Base-by-base conservation (phyloP, 1,284 basidiomycete species). In the Volvariella volvacea region DNA sequence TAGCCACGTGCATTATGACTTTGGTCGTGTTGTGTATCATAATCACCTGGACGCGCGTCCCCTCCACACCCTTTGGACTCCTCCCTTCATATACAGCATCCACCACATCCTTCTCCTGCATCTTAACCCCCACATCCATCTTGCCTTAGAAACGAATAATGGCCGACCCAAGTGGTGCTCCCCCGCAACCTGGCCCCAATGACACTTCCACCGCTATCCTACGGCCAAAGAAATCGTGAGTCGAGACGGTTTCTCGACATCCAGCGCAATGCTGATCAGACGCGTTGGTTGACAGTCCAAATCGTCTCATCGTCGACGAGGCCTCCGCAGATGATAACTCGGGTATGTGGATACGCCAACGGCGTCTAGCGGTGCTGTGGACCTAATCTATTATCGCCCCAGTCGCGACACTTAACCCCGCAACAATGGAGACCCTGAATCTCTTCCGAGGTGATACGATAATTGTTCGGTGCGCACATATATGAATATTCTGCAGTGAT, bases 391-490 rank as follows among this genome's bases (percentile, higher is more conserved):
- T 1, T 19, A 37, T 16, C 30, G 15, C 21, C 30, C 10, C 63
- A 82, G 94, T 97, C 52, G 94, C 93, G 41, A 94, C 91, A 33
- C 75, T 99, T 37, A 92, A 95, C 70, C 92, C 95, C 42, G 86
- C 84, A 32, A 99, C 96, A 41, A 98, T 99, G 95, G 96, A 99
- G 67, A 70, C 78, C 16, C 81, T 99, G 39, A 83, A 85, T 48
- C 80, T 99, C 43, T 99, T 99, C 79, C 83, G 92, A 47, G 93
- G 93, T 39, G 93, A 97, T 63, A 95, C 90, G 12, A 84, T 94
- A 65, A 92, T 92, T 57, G 79, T 93, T 51, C 77, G 90, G 90
- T 92, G 58, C 50, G 71, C 63, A 10, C 21, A n/a, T 34, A 30
- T n/a, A 44, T 22, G 22, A 16, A 38, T 32, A 16, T 31, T n/a